These are phyloP conservation scores for Sporothrix pallida DNA, from an alignment of 2,329 filamentous ascomycete species.

Conservation along the genomic window DNA sequence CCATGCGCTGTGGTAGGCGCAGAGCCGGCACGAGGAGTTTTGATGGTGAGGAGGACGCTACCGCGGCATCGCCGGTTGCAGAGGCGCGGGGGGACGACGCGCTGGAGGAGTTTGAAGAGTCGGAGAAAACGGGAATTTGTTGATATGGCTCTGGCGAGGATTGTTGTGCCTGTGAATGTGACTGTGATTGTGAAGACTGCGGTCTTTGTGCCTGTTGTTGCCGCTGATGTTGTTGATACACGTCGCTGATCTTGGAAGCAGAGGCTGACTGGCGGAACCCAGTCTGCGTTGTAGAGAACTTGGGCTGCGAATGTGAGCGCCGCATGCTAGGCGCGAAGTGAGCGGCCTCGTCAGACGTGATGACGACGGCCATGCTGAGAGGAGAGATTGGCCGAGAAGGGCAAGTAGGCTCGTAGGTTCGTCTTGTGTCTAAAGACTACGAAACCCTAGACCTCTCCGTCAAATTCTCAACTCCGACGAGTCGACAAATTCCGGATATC, in stretches of 20 bases:
- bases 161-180: conserved; percentile 2
- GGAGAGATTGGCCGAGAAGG: conserved; percentile 14
- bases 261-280: conserved; percentile 55
- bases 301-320: conserved; percentile 66
- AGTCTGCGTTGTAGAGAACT: conserved; percentile 55
- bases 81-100: conserved; percentile 62
- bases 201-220: conserved; percentile 22
- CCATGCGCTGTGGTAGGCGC: conserved; percentile 64
- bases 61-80: conserved; percentile 59
- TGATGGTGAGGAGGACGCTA: conserved; percentile 62
- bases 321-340: conserved; percentile 63
- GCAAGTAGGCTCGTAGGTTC: conserved; percentile 17
- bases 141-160: conserved; percentile 23
- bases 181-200: not conserved
- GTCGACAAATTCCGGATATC: conserved; percentile 12
- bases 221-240: conserved; percentile 49
- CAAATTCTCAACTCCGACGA: conserved; percentile 42
- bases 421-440: not conserved
- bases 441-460: conserved; percentile 40
- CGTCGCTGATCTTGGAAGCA: conserved; percentile 53
- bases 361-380: conserved; percentile 59
- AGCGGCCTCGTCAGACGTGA: conserved; percentile 62
- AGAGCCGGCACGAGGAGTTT: conserved; percentile 66
- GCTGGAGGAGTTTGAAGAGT: conserved; percentile 58
- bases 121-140: conserved; percentile 50